phyloP scores from a whole-genome alignment of 2,329 filamentous ascomycete species.

The Stromatinia cepivora region DNA sequence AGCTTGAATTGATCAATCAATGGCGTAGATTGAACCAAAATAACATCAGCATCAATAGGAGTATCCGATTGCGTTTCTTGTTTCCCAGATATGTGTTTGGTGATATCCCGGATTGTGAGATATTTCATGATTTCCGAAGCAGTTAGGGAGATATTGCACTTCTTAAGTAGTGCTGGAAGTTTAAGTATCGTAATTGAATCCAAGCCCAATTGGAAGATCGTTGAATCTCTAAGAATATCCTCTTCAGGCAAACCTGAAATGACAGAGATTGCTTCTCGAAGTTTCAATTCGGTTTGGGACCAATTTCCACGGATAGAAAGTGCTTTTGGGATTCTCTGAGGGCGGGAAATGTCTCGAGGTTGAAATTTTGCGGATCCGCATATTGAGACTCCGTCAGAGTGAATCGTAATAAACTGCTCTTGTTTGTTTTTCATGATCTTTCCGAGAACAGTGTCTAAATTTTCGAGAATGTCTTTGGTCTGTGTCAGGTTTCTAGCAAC shows the following conservation, averaged over 20 bases:
- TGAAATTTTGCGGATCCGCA: slow-evolving; percentile 59
- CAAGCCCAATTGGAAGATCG: slow-evolving; percentile 80
- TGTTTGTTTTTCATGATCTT: slow-evolving; percentile 54
- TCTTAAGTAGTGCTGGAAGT: slow-evolving; percentile 68
- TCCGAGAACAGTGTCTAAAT: slow-evolving; percentile 59
- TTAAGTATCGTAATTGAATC: slow-evolving; percentile 94
- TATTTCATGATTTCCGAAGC: slow-evolving; percentile 72
- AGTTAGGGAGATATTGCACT: slow-evolving; percentile 58
- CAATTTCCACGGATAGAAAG: slow-evolving; percentile 37
- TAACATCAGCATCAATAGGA: slow-evolving; percentile 43
- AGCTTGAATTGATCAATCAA: slow-evolving; percentile 45
- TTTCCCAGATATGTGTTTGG: slow-evolving; percentile 40
- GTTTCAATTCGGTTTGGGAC: slow-evolving; percentile 40
- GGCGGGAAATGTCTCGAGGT: background rate
- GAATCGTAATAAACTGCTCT: slow-evolving; percentile 55
- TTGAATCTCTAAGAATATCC: slow-evolving; percentile 61
- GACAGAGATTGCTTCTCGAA: slow-evolving; percentile 52
- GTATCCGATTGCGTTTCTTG: background rate
- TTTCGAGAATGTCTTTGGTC: slow-evolving; percentile 53
- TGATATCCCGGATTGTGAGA: slow-evolving; percentile 65
- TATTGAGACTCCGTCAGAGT: slow-evolving; percentile 56
- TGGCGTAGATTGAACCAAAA: slow-evolving; percentile 46
- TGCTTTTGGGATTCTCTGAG: background rate
- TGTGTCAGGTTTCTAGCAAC: slow-evolving; percentile 51
- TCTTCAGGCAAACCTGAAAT: slow-evolving; percentile 61